phyloP scores from a whole-genome alignment of 2,329 filamentous ascomycete species.

The Colletotrichum orbiculare region DNA sequence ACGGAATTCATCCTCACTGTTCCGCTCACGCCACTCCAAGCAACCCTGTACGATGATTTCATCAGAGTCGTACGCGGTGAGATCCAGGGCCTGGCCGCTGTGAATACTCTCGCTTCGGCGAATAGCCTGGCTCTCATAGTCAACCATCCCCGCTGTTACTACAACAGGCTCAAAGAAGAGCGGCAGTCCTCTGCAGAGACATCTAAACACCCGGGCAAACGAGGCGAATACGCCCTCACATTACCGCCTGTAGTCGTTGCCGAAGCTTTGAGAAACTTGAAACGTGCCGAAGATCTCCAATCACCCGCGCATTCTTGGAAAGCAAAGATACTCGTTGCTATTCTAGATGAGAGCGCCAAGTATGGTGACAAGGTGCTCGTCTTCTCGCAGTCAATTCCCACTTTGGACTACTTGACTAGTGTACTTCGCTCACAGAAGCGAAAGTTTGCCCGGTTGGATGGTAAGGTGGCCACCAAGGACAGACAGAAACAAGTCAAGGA shows the following conservation, averaged over 20 bases:
- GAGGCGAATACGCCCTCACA: neutral
- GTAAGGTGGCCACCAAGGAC: slow-evolving; percentile 63
- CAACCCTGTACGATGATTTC: slow-evolving; percentile 67
- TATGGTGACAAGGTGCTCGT: slow-evolving; percentile 80
- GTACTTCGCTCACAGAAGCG: slow-evolving; percentile 63
- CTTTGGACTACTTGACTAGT: slow-evolving; percentile 74
- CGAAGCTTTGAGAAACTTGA: slow-evolving; percentile 50
- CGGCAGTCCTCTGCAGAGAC: slow-evolving; percentile 7
- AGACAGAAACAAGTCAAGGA: slow-evolving; percentile 73
- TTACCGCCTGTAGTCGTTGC: slow-evolving; percentile 17
- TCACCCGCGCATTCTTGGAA: slow-evolving; percentile 73
- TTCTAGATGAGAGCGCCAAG: slow-evolving; percentile 72
- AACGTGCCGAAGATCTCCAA: slow-evolving; percentile 50
- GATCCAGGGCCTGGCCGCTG: slow-evolving; percentile 5
- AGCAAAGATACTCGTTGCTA: slow-evolving; percentile 72
- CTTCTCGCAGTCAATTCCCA: slow-evolving; percentile 79
- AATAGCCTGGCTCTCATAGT: slow-evolving; percentile 59
- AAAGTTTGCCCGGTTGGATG: slow-evolving; percentile 73
- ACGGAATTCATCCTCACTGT: slow-evolving; percentile 85
- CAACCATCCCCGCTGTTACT: slow-evolving; percentile 63
- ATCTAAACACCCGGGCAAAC: slow-evolving; percentile 8
- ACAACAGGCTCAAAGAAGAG: slow-evolving; percentile 46
- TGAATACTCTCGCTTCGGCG: slow-evolving; percentile 49
- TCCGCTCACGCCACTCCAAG: slow-evolving; percentile 74
- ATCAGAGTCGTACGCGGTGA: slow-evolving; percentile 41